Evolutionary conservation across 2,329 filamentous ascomycete genomes (phyloP).

Genomic region (Aspergillus bombycis): DNA sequence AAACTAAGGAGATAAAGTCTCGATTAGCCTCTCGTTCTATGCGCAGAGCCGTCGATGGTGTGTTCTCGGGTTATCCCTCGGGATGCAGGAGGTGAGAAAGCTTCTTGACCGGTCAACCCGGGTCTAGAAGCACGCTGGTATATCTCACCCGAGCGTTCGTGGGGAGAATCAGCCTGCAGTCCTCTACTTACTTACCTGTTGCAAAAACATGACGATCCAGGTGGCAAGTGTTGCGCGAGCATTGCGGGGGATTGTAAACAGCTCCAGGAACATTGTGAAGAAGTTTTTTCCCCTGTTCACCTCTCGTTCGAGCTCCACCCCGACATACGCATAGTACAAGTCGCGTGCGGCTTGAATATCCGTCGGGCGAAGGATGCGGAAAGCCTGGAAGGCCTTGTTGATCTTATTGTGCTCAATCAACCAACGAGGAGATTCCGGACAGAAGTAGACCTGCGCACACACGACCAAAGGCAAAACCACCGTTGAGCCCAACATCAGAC

Average conservation of each 20-base stretch:
- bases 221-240: conserved; percentile 60
- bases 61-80: background rate
- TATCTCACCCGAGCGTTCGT: background rate
- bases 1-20: conserved; percentile 30
- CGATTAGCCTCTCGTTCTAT: background rate
- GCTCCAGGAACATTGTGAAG: conserved; percentile 58
- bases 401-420: conserved; percentile 53
- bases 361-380: conserved; percentile 51
- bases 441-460: conserved; percentile 65
- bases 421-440: conserved; percentile 59
- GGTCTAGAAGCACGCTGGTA: too few species aligned
- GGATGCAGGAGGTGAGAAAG: background rate
- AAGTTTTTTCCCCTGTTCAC: conserved; percentile 55
- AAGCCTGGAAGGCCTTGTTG: conserved; percentile 53
- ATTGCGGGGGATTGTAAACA: conserved; percentile 65
- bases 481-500: conserved; percentile 70
- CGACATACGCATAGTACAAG: conserved; percentile 60
- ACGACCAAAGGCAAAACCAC: conserved; percentile 62
- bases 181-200: conserved; percentile 49
- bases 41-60: too few species aligned
- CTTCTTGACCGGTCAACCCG: background rate
- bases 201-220: conserved; percentile 69
- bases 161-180: background rate
- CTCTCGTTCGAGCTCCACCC: conserved; percentile 63
- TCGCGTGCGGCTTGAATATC: conserved; percentile 60